A percentile compares a stretch with the other conserved stretches of the same genome.
phyloP scores from a whole-genome alignment of 2,329 filamentous ascomycete species.

The Westerdykella sp. region DNA sequence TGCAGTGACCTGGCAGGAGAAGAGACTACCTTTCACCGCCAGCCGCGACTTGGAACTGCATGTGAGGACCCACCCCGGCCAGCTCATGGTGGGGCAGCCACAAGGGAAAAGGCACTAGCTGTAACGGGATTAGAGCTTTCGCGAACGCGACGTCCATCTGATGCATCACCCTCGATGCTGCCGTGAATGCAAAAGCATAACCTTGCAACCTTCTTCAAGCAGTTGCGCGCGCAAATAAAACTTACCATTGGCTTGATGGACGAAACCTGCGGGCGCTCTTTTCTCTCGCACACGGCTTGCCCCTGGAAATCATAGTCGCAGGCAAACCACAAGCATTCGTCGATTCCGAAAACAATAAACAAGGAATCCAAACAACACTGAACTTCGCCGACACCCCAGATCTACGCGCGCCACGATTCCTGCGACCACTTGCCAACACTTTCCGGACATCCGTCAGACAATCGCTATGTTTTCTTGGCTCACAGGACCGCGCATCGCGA shows the following conservation, averaged over 20 bases:
- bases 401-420: neutral
- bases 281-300: no score
- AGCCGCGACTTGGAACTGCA: slow-evolving; percentile 5
- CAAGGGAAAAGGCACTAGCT: slow-evolving; percentile 2
- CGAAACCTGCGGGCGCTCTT: no score
- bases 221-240: neutral
- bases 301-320: no score
- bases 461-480: slow-evolving; percentile 36
- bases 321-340: slow-evolving; percentile 2
- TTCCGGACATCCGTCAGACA: neutral
- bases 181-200: no score
- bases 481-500: slow-evolving; percentile 33
- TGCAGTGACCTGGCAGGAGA: neutral
- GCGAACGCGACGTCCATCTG: slow-evolving; percentile 6
- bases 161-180: slow-evolving; percentile 2
- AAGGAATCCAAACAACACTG: slow-evolving; percentile 11
- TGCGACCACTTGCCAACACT: neutral
- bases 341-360: slow-evolving; percentile 9
- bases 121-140: slow-evolving; percentile 2
- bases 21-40: slow-evolving; percentile 9
- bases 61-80: slow-evolving; percentile 11
- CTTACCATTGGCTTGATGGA: no score
- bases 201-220: neutral
- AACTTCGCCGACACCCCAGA: slow-evolving; percentile 4
- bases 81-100: slow-evolving; percentile 5